phyloP scores from a whole-genome alignment of 176 grass and related monocot species.

The Cocos nucifera region DNA sequence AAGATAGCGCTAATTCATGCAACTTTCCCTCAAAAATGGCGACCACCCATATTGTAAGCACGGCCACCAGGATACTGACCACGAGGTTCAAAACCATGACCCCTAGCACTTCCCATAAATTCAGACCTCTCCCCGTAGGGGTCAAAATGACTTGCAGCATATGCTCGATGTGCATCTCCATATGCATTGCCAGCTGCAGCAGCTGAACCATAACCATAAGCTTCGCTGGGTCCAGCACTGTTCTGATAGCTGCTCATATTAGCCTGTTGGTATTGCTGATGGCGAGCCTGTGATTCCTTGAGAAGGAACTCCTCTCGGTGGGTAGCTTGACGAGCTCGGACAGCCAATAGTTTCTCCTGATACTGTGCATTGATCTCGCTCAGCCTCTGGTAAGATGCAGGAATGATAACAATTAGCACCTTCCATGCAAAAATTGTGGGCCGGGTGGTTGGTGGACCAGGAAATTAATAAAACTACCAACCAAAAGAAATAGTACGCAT shows the following conservation, averaged over 20 bases:
- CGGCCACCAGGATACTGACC: slow-evolving; percentile 54
- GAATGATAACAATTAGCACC: too few species aligned
- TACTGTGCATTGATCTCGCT: slow-evolving; percentile 72
- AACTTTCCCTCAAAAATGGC: slow-evolving; percentile 39
- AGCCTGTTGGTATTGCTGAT: slow-evolving; percentile 82
- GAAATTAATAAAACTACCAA: too few species aligned
- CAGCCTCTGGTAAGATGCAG: slow-evolving; percentile 44
- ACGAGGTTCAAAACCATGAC: slow-evolving; percentile 35
- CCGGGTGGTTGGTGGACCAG: too few species aligned
- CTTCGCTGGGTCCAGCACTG: not conserved
- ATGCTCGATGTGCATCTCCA: slow-evolving; percentile 39
- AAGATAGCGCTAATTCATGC: too few species aligned
- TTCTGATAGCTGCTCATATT: slow-evolving; percentile 34
- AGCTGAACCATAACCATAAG: slow-evolving; percentile 7
- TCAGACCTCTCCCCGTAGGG: slow-evolving; percentile 31
- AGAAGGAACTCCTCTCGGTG: slow-evolving; percentile 70
- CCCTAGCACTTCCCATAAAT: slow-evolving; percentile 30
- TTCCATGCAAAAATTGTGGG: too few species aligned
- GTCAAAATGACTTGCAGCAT: slow-evolving; percentile 41
- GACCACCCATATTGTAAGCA: slow-evolving; percentile 64
- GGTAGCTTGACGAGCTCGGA: slow-evolving; percentile 50
- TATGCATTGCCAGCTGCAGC: slow-evolving; percentile 27
- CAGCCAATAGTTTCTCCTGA: slow-evolving; percentile 62
- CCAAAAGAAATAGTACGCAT: too few species aligned
- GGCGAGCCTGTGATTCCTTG: slow-evolving; percentile 61